These are phyloP conservation scores for Hyaloscypha hepaticicola DNA, from an alignment of 495 filamentous ascomycete genomes.

Conservation along the genomic window DNA sequence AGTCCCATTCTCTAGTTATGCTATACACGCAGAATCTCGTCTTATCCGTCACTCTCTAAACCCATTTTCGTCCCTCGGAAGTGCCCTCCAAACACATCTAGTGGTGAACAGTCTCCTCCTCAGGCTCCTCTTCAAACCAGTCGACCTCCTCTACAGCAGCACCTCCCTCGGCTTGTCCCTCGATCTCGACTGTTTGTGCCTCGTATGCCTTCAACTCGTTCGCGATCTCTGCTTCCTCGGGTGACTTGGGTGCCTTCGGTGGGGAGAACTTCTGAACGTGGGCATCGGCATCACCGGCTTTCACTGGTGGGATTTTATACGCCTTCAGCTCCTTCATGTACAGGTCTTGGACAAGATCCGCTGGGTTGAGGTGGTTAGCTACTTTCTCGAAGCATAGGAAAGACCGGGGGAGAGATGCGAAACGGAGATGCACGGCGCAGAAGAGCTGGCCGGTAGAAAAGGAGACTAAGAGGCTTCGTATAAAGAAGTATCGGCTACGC, in stretches of 20 bases:
- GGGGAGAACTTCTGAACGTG: constrained; percentile 84
- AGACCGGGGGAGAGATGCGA: constrained; percentile 1
- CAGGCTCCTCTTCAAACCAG: constrained; percentile 68
- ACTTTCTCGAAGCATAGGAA: neutral
- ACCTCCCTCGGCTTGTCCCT: constrained; percentile 70
- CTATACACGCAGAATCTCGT: constrained; percentile 11
- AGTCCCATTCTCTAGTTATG: constrained; percentile 20
- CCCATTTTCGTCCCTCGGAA: neutral
- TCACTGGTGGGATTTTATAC: constrained; percentile 84
- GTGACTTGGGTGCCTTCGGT: constrained; percentile 77
- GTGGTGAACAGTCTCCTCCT: constrained; percentile 40
- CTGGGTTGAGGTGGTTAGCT: constrained; percentile 48
- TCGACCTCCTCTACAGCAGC: constrained; percentile 57
- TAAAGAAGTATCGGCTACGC: constrained; percentile 33
- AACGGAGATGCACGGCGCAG: neutral
- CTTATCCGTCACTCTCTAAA: neutral
- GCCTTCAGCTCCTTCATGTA: constrained; percentile 92
- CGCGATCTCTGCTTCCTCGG: constrained; percentile 89
- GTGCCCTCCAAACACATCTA: constrained; percentile 16
- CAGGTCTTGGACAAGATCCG: constrained; percentile 93
- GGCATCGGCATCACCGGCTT: constrained; percentile 81
- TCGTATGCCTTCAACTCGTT: constrained; percentile 91
- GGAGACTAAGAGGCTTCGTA: neutral
- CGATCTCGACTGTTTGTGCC: constrained; percentile 86
- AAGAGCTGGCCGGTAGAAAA: too few species aligned